Base-by-base conservation (phyloP, 768 basidiomycete genomes). In the Mycena olivaceomarginata region DNA sequence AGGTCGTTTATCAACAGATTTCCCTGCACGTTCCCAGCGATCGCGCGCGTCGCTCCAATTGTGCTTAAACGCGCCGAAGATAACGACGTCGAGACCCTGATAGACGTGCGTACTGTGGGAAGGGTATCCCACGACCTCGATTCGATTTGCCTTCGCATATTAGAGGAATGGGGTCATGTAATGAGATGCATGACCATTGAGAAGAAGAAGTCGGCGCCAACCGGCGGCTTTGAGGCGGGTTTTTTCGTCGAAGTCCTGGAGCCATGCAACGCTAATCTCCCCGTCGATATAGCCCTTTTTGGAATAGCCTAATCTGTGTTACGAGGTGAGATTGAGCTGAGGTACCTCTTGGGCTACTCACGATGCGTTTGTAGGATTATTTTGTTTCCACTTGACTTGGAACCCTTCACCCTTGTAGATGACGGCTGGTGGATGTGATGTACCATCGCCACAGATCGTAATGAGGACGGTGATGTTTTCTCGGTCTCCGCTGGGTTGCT, bases 161-260 rank as follows among this genome's bases (percentile, higher is more conserved):
- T 83, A 70, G 20, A 91, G 85, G 72, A 90, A 88, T 8, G 70
- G 81, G 5, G 70, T 63, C 5, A 84, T 86, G 72, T 85, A 87
- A 71, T 91, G 90, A 0, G 87, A 90, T 66, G 82, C 85, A 70
- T 91, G 90, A 0, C 90, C 87, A 82, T 91, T 88, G 13, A 91
- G 83, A 13, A 88, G 76, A 12, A 91, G 87, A 0, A 89, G 74
- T 0, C 81, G 75, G 13, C 77, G 63, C 8, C 76, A 57, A 5
- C 85, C 84, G 15, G 70, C 72, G 8, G 84, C 85, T 73, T 89
- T 88, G 13, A 76, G 81, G 12, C 78, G 62, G 20, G 89, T 91
- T 51, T 84, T 78, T n/a, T 74, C 64, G 51, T 90, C 85, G 73
- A 90, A 91, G 22, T 85, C 72, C 75, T 88, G 82, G 40, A 89